These are phyloP conservation scores for Eucalyptus regnans DNA, from an alignment of 345 rosid genomes.

Conservation along the genomic window DNA sequence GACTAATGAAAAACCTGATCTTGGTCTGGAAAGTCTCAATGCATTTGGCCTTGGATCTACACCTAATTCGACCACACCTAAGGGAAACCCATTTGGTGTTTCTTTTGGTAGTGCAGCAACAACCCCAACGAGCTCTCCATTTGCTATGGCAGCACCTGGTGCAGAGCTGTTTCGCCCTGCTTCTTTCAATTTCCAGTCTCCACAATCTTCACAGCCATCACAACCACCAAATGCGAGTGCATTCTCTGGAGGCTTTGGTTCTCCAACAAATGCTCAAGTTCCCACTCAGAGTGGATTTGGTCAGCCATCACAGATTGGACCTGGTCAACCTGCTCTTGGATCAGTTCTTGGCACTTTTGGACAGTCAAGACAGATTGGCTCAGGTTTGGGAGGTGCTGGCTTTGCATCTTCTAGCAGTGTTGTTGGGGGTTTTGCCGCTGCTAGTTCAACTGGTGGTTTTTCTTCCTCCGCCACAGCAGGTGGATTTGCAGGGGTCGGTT, in stretches of 20 bases:
- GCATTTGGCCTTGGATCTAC: constrained; percentile 69
- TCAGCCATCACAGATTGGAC: constrained; percentile 69
- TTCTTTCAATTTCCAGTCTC: constrained; percentile 67
- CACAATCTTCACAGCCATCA: constrained; percentile 42
- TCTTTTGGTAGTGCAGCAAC: constrained; percentile 47
- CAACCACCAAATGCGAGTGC: constrained; percentile 36
- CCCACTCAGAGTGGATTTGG: constrained; percentile 65
- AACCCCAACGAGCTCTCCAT: constrained; percentile 33
- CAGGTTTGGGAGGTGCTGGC: constrained; percentile 50
- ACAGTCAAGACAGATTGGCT: constrained; percentile 83
- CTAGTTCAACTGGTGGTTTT: constrained; percentile 48
- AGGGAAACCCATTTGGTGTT: constrained; percentile 65
- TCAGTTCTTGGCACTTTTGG: constrained; percentile 96
- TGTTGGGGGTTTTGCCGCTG: constrained; percentile 38
- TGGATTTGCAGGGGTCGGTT: constrained; percentile 19
- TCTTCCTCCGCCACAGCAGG: constrained; percentile 20
- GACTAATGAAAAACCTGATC: constrained; percentile 33
- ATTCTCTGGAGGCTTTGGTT: constrained; percentile 46
- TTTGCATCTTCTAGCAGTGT: constrained; percentile 44
- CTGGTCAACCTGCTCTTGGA: constrained; percentile 83
- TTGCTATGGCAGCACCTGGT: constrained; percentile 45
- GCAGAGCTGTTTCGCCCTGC: constrained; percentile 92
- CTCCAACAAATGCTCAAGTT: constrained; percentile 33
- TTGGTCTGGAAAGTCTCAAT: constrained; percentile 56
- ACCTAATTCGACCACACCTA: constrained; percentile 31